Evolutionary conservation across 1,139 yeast species (phyloP).

Genomic region (Yamadazyma membranifaciens): DNA sequence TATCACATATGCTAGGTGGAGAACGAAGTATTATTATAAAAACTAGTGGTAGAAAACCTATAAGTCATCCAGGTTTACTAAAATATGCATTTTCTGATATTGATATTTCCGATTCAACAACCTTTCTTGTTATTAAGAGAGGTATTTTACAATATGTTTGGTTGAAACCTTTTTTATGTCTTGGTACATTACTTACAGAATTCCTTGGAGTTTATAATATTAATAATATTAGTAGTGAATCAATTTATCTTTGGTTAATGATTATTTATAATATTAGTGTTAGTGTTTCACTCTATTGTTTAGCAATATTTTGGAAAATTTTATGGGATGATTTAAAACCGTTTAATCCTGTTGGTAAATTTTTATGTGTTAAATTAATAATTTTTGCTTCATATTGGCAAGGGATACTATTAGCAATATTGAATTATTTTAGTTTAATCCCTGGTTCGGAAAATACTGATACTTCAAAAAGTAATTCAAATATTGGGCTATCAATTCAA

Average conservation of each 20-base stretch:
- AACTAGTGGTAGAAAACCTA: constrained; percentile 74
- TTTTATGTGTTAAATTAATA: constrained; percentile 85
- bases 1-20: constrained; percentile 87
- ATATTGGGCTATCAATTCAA: constrained; percentile 61
- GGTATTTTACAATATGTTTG: constrained; percentile 93
- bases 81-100: constrained; percentile 50
- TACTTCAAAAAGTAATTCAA: constrained; percentile 27
- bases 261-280: constrained; percentile 78
- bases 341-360: constrained; percentile 88
- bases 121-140: constrained; percentile 74
- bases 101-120: constrained; percentile 84
- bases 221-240: constrained; percentile 47
- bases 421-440: constrained; percentile 56
- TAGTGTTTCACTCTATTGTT: constrained; percentile 73
- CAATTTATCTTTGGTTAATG: constrained; percentile 66
- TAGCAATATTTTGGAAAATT: constrained; percentile 92
- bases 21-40: constrained; percentile 77
- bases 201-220: constrained; percentile 49
- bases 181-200: constrained; percentile 53
- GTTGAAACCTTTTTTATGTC: constrained; percentile 80
- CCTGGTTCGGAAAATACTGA: constrained; percentile 28
- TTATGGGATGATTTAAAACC: constrained; percentile 72
- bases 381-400: constrained; percentile 99
- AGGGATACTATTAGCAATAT: constrained; percentile 65
- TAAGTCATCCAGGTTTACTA: constrained; percentile 65